Evolutionary conservation across 1,139 yeast genomes (phyloP).

Genomic region (Geotrichum histeridarum): DNA sequence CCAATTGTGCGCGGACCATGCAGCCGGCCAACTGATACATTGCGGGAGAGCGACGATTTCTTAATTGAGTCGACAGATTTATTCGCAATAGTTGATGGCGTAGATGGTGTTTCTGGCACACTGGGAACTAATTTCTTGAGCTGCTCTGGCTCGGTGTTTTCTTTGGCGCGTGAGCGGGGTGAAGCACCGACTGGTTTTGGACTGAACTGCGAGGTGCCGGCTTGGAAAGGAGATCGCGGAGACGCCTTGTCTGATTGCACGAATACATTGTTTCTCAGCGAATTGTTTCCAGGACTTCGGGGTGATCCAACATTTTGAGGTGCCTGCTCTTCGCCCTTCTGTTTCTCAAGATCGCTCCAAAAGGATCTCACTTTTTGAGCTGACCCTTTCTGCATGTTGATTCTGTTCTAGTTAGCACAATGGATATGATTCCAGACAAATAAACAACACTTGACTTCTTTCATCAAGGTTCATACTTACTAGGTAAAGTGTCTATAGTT

Average conservation of each 20-base stretch:
- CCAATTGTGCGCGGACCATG: slow-evolving; percentile 33
- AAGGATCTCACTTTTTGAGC: slow-evolving; percentile 30
- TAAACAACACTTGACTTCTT: no score
- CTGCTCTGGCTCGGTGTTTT: not conserved
- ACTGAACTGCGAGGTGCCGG: not conserved
- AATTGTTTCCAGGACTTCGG: slow-evolving; percentile 13
- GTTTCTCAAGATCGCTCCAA: slow-evolving; percentile 32
- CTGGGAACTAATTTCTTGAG: not conserved
- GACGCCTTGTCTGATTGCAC: slow-evolving; percentile 22
- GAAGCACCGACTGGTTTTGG: not conserved
- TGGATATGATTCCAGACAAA: no score
- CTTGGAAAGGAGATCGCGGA: slow-evolving; percentile 1
- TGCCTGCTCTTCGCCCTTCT: slow-evolving; percentile 19
- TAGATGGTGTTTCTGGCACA: not conserved
- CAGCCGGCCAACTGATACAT: slow-evolving; percentile 31
- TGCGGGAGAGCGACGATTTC: slow-evolving; percentile 25
- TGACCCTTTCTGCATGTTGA: slow-evolving; percentile 7
- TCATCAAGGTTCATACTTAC: no score
- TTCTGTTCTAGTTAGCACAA: not conserved
- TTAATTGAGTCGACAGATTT: slow-evolving; percentile 14
- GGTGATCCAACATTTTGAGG: slow-evolving; percentile 15
- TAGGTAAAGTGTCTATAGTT: no score
- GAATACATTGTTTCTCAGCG: slow-evolving; percentile 23
- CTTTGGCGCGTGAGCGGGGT: not conserved
- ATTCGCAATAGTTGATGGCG: not conserved